Evolutionary conservation across 164 flowering plant genomes (phyloP), one percentile per base, ranked within the genome.

Genomic region (Aristolochia fimbriata): DNA sequence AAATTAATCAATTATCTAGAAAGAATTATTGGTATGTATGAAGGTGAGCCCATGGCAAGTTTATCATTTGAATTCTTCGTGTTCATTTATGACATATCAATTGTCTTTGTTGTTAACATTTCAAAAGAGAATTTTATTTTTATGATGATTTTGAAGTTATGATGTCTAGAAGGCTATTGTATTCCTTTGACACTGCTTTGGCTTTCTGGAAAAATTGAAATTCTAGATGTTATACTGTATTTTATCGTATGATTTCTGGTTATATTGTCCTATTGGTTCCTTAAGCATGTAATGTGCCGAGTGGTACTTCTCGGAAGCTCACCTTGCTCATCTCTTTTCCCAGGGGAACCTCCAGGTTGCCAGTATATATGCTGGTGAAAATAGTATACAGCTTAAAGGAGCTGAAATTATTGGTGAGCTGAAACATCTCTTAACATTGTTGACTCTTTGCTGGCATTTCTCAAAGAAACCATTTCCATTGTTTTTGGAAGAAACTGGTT

Each of bases 361-460:
- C 45, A 74, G 74, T 58, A 78, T 86, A 51, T 93, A 82, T 79
- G 96, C 91, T 49, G 94, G 91, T 60, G 63, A 78, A 63, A 94
- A 88, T 59, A 86, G 97, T 68, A 1, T 76, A 56, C 80, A 76
- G 77, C 87, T 90, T 9, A 72, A 68, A 73, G 98, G 97, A 62
- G 54, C 79, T 56, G 91, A 82, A 67, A 77, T 90, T 64, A 68
- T 60, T 50, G 66, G 66, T 53, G 97, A 93, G 71, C 88, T 93
- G 48, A 86, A 69, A 75, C 74, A 80, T 71, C 83, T 87, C 43
- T 66, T 93, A 47, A 58, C 79, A 55, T 75, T 93, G 76, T 73
- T 93, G 77, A 88, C 89, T 1, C 83, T 86, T 60, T 93, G 98
- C 64, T 90, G 94, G 96, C 98, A 93, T 71, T 93, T 93, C 70